Conservation (phyloP, 139 green algal genomes). For the Ostreobium quekettii region DNA sequence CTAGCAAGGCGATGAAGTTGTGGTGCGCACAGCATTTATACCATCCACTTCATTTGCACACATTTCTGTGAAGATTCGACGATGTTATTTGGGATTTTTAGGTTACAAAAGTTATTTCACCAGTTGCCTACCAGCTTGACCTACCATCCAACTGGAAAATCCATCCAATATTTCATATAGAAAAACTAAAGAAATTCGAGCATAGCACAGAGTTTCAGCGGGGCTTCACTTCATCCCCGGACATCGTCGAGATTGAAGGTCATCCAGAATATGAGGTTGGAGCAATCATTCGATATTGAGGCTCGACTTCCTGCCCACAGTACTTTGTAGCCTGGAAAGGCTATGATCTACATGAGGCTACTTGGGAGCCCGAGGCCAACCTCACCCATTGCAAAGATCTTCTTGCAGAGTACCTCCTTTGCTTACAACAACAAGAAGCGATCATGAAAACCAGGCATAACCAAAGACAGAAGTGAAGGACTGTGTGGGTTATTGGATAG, state of each 20-base stretch:
- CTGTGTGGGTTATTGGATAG: too few relatives aligned
- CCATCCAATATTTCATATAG: conserved; percentile 14
- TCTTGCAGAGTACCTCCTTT: too few relatives aligned
- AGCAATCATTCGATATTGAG: background rate
- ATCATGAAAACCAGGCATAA: too few relatives aligned
- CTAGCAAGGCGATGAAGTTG: conserved; percentile 19
- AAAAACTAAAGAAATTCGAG: conserved; percentile 10
- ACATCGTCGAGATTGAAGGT: background rate
- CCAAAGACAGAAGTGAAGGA: too few relatives aligned
- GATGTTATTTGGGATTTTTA: conserved; percentile 7
- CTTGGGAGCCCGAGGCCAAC: conserved; percentile 13
- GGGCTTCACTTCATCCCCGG: background rate
- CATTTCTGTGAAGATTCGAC: conserved; percentile 4
- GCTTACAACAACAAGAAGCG: too few relatives aligned
- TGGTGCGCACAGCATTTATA: conserved; percentile 17
- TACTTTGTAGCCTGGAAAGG: conserved; percentile 12
- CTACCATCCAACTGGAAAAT: conserved; percentile 9
- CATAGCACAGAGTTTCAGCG: background rate
- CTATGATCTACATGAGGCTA: background rate
- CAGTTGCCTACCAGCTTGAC: conserved; percentile 7
- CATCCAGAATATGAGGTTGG: background rate
- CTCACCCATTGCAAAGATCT: too few relatives aligned
- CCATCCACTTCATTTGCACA: background rate
- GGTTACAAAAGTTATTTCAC: conserved; percentile 9
- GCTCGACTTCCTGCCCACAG: background rate